Base-by-base conservation (phyloP, 306 rosid genomes). In the Lablab purpureus region DNA sequence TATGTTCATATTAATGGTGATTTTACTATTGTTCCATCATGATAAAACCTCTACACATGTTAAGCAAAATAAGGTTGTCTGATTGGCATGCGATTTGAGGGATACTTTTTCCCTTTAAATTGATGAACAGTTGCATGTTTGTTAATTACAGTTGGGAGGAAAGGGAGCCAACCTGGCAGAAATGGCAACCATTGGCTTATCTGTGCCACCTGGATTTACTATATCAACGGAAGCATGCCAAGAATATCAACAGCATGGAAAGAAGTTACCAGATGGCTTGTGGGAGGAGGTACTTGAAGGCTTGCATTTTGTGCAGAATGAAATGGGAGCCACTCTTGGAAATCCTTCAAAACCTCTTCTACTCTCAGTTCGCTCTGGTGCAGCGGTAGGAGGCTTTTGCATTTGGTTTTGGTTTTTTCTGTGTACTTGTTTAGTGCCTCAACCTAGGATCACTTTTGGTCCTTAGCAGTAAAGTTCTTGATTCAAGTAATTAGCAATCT, bases 91-190 rank as follows among this genome's bases (percentile, higher is more conserved):
- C 37, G 1, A 32, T 4, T 4, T 32, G 37, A 32, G 37, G 37
- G 34, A 22, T 69, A 32, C n/a, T 19, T 68, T 54, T 82, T 73
- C 4, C 40, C 50, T 81, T 70, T 47, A 62, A 65, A 70, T 28
- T 75, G 74, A 67, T 80, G 55, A 52, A 41, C 13, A 77, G 21
- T 4, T 84, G 67, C 41, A 23, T 51, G 71, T 55, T 17, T 81
- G 19, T 47, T 32, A 32, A 76, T 43, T 76, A 40, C 64, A 95
- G 99, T 82, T 95, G 80, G 99, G 99, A 83, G 99, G 99, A 79
- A 95, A 95, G 81, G 99, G 99, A 8, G 98, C 99, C 18, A 95
- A 95, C 85, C 87, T 95, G 36, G 99, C 98, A 74, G 99, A 95
- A 86, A 95, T 95, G 99, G 94, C 99, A 54, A 91, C 87, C 85